Conservation (phyloP, 164 flowering plant genomes). For the Aristolochia contorta region DNA sequence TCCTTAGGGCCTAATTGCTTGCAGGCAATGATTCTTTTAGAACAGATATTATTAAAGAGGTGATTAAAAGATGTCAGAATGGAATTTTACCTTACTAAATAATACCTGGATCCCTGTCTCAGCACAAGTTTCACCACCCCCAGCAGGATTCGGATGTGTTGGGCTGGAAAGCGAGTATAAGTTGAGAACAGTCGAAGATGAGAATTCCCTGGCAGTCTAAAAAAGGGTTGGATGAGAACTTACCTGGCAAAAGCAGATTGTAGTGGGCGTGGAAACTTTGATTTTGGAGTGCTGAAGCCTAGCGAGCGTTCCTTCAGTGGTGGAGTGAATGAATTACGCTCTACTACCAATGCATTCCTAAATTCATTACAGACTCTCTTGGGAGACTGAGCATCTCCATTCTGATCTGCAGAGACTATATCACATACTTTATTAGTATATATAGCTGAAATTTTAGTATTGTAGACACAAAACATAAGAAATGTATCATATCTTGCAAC, state of each 20-base stretch:
- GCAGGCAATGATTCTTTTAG: neutral
- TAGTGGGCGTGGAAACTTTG: slow-evolving; percentile 54
- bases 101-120: slow-evolving; percentile 87
- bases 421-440: neutral
- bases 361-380: slow-evolving; percentile 69
- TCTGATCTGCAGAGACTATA: slow-evolving; percentile 34
- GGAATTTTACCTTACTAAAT: slow-evolving; percentile 60
- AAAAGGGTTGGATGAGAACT: neutral
- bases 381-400: slow-evolving; percentile 64
- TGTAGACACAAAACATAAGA: neutral
- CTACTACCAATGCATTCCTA: slow-evolving; percentile 68
- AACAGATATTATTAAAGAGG: neutral
- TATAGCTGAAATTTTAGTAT: neutral
- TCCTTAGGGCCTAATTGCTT: too few species aligned
- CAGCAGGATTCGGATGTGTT: slow-evolving; percentile 74
- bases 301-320: slow-evolving; percentile 80
- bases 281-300: slow-evolving; percentile 45
- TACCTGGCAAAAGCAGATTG: slow-evolving; percentile 97
- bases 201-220: too few species aligned
- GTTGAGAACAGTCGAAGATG: too few species aligned
- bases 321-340: slow-evolving; percentile 80
- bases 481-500: neutral
- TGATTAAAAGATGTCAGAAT: neutral
- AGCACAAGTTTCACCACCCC: slow-evolving; percentile 98
- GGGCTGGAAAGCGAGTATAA: slow-evolving; percentile 45